These are phyloP conservation scores for Nicotiana benthamiana DNA, from an alignment of 257 asterid species.

Conservation along the genomic window DNA sequence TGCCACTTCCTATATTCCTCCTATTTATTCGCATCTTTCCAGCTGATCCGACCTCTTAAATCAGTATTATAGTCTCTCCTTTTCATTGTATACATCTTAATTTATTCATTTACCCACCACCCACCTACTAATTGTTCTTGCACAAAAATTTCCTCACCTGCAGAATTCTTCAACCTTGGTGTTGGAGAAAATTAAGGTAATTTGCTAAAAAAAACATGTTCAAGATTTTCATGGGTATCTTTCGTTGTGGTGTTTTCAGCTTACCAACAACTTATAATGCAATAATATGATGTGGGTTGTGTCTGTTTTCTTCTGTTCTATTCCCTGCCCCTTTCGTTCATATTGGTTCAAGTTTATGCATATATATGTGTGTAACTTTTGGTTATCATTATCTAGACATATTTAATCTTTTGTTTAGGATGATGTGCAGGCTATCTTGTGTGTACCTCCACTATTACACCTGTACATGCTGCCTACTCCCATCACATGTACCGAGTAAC, in stretches of 20 bases:
- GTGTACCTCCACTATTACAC: too few relatives aligned
- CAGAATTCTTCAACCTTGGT: neutral
- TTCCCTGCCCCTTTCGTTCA: neutral
- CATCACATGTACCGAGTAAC: too few relatives aligned
- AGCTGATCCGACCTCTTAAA: neutral
- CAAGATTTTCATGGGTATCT: neutral
- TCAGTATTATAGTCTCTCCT: neutral
- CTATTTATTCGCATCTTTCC: conserved; percentile 8
- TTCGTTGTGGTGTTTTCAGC: neutral
- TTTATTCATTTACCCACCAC: neutral
- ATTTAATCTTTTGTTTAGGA: too few relatives aligned
- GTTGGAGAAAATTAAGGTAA: conserved; percentile 3
- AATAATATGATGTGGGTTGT: neutral
- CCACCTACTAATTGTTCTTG: neutral
- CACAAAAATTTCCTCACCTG: neutral
- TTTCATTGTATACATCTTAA: neutral
- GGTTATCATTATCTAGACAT: too few relatives aligned
- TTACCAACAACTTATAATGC: neutral
- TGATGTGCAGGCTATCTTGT: too few relatives aligned
- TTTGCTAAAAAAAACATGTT: neutral
- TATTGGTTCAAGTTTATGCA: neutral
- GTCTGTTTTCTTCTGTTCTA: neutral
- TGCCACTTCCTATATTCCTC: neutral
- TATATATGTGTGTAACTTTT: too few relatives aligned
- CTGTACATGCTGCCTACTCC: too few relatives aligned